phyloP scores from a whole-genome alignment of 257 asterid genomes.

The Plantago ovata region DNA sequence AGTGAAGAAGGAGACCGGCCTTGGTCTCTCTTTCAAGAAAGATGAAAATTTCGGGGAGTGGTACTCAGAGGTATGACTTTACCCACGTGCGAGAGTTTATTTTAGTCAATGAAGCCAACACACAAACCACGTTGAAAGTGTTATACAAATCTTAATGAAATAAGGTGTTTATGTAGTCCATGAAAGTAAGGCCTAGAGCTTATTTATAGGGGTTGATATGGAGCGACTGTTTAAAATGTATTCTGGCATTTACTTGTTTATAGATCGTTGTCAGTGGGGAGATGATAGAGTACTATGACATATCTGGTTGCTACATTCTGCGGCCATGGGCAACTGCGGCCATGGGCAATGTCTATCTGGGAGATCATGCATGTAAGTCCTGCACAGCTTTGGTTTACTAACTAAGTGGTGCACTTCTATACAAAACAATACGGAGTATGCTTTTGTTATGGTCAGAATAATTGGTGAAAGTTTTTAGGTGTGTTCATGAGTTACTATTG shows the following conservation, averaged over 20 bases:
- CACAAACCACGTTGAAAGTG: no score
- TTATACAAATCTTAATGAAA: no score
- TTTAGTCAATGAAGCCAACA: no score
- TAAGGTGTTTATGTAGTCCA: no score
- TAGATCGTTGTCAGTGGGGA: constrained; percentile 87
- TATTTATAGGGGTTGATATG: no score
- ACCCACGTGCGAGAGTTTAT: not conserved
- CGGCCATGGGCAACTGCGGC: constrained; percentile 97
- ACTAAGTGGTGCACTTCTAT: constrained; percentile 6
- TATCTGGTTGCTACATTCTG: constrained; percentile 91
- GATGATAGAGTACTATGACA: constrained; percentile 91
- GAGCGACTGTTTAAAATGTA: not conserved
- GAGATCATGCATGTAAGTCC: constrained; percentile 80
- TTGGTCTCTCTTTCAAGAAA: constrained; percentile 80
- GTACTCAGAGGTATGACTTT: constrained; percentile 87
- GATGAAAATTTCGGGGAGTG: constrained; percentile 95
- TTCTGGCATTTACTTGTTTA: constrained; percentile 14
- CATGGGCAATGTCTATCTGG: constrained; percentile 96
- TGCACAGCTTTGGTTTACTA: not conserved
- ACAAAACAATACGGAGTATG: not conserved
- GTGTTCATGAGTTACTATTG: no score
- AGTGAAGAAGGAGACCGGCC: constrained; percentile 94
- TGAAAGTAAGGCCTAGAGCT: no score
- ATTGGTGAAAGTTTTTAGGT: no score
- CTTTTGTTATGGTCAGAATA: not conserved